phyloP scores from a whole-genome alignment of 1,284 basidiomycete species.

The Hortiboletus rubellus region DNA sequence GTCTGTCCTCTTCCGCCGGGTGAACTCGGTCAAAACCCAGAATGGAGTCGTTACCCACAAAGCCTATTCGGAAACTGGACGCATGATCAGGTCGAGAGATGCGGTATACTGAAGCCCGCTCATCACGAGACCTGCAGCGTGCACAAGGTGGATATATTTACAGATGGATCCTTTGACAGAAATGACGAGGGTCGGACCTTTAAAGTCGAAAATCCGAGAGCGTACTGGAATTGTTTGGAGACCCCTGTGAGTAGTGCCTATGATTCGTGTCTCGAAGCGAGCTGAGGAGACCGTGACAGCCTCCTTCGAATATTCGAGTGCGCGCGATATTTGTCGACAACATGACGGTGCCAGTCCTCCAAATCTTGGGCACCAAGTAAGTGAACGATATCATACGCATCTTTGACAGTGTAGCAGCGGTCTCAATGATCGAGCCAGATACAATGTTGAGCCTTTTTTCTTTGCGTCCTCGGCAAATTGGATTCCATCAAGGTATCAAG shows the following conservation, averaged over 20 bases:
- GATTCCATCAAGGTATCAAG: slow-evolving; percentile 57
- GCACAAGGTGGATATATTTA: slow-evolving; percentile 44
- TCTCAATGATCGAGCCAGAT: slow-evolving; percentile 19
- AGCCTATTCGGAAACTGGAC: slow-evolving; percentile 57
- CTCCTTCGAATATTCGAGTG: slow-evolving; percentile 39
- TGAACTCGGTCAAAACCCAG: slow-evolving; percentile 1
- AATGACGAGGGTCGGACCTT: slow-evolving; percentile 7
- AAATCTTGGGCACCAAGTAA: slow-evolving; percentile 54
- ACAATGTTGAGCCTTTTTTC: slow-evolving; percentile 55
- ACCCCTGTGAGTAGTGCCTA: slow-evolving; percentile 13
- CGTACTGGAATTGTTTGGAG: slow-evolving; percentile 22
- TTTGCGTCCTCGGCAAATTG: slow-evolving; percentile 56
- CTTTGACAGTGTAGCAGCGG: not conserved
- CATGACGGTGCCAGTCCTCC: slow-evolving; percentile 47
- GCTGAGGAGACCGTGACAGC: slow-evolving; percentile 25
- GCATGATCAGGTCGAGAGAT: slow-evolving; percentile 42
- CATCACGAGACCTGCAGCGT: slow-evolving; percentile 36
- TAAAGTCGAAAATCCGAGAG: slow-evolving; percentile 6
- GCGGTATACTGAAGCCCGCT: slow-evolving; percentile 35
- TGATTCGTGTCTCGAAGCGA: not conserved
- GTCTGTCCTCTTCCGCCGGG: slow-evolving; percentile 20
- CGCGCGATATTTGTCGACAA: slow-evolving; percentile 48
- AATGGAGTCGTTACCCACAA: slow-evolving; percentile 45
- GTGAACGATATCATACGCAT: not conserved
- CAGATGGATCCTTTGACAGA: slow-evolving; percentile 34